Evolutionary conservation across 441 rosid species (phyloP), one percentile per base, ranked within the genome.

Genomic region (Adansonia gregorii): DNA sequence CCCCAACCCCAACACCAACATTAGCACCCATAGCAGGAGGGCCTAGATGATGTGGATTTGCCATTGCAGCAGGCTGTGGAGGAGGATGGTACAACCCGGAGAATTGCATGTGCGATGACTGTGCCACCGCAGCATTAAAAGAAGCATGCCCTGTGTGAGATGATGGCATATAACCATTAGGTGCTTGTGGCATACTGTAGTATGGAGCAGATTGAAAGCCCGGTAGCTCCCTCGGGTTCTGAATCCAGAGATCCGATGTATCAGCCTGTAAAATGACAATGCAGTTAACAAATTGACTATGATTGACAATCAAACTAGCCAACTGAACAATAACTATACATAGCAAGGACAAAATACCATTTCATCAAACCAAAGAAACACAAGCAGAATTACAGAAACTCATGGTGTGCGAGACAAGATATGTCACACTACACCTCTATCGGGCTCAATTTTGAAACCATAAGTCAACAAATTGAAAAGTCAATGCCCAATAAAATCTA

Each of bases 31-130:
- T 84, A 10, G 92, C 90, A 39, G 94, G 94, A 39, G 94, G 94
- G 19, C 89, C 92, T 82, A 93, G 81, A 80, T 87, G 98, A 86
- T 90, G 98, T 0, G 90, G 90, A 79, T 85, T 89, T 8, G 87
- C 87, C 86, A 93, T 87, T 72, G 94, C 87, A 49, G 88, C 82
- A 14, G 95, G 89, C 79, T 91, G 97, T 4, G 91, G 86, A 9
- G 91, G 78, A 35, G 91, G 86, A 82, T 95, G 96, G 82, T 90
- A 95, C 77, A 91, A 73, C 54, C 98, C 97, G 0, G 90, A 87
- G 82, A 87, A 95, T 80, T 93, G 98, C 95, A 95, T 90, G 76
- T 93, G 97, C 15, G 97, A 89, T 77, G 99, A 91, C 78, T 93
- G 97, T 9, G 97, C 83, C 4, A 84, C 89, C n/a, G 95, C 92